phyloP scores from a whole-genome alignment of 192 early-diverging fungal species.

The Lunasporangiospora selenospora region DNA sequence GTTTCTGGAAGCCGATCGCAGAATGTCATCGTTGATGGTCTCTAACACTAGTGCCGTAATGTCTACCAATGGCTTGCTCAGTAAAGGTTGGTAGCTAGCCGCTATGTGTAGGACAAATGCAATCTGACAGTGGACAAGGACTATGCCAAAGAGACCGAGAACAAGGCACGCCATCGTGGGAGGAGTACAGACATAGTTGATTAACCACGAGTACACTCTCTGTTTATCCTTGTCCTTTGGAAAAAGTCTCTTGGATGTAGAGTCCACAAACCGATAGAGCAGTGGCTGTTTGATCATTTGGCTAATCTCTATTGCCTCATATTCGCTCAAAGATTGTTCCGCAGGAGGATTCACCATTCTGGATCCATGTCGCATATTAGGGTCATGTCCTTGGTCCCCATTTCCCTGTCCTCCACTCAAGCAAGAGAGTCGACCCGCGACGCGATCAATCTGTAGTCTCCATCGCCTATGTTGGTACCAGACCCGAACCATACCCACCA shows the following conservation, averaged over 20 bases:
- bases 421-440: too few relatives aligned
- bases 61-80: too few relatives aligned
- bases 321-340: too few relatives aligned
- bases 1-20: conserved; percentile 1
- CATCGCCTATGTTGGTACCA: conserved; percentile 9
- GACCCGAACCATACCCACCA: conserved; percentile 11
- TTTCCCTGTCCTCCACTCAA: too few relatives aligned
- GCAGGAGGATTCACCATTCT: too few relatives aligned
- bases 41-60: not conserved
- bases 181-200: conserved; percentile 20
- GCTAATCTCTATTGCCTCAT: not conserved
- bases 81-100: conserved; percentile 12
- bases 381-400: too few relatives aligned
- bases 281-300: conserved; percentile 15
- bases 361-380: too few relatives aligned
- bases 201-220: conserved; percentile 40
- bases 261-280: conserved; percentile 10
- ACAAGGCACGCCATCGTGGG: conserved; percentile 30
- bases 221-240: conserved; percentile 9
- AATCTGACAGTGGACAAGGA: conserved; percentile 27
- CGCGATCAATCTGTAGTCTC: conserved; percentile 6
- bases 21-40: conserved; percentile 2
- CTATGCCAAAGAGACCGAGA: conserved; percentile 28
- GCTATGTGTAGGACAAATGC: conserved; percentile 13
- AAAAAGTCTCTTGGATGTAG: conserved; percentile 1